phyloP scores from a whole-genome alignment of 768 basidiomycete genomes.

The Coprinopsis sp. region DNA sequence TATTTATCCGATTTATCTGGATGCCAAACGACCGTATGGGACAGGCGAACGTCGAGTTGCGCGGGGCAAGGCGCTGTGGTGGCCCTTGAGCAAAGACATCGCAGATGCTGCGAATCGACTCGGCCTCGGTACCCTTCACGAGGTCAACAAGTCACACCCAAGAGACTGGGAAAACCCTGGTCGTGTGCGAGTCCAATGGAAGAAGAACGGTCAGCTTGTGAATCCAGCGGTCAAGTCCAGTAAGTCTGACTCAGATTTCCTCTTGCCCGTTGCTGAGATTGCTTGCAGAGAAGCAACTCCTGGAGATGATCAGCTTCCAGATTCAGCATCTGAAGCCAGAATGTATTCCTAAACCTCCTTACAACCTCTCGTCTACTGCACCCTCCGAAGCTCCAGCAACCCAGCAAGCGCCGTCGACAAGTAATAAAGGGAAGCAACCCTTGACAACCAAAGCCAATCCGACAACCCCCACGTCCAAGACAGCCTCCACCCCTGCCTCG shows the following conservation, averaged over 20 bases:
- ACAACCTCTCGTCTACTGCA: slow-evolving; percentile 26
- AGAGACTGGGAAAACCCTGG: slow-evolving; percentile 99
- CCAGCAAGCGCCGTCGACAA: slow-evolving; percentile 18
- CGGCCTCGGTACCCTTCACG: slow-evolving; percentile 78
- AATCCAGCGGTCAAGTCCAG: slow-evolving; percentile 73
- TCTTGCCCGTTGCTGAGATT: background rate
- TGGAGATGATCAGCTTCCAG: slow-evolving; percentile 69
- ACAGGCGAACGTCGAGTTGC: slow-evolving; percentile 80
- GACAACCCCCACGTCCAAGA: slow-evolving; percentile 22
- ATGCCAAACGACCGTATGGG: slow-evolving; percentile 87
- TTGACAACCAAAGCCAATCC: slow-evolving; percentile 42
- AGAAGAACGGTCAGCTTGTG: slow-evolving; percentile 66
- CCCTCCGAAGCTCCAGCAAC: slow-evolving; percentile 14
- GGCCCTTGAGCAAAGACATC: slow-evolving; percentile 93
- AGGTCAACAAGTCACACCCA: slow-evolving; percentile 88
- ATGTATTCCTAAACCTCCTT: slow-evolving; percentile 61
- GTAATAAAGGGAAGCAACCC: slow-evolving; percentile 50
- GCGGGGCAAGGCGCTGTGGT: slow-evolving; percentile 81
- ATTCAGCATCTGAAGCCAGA: slow-evolving; percentile 74
- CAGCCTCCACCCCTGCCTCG: slow-evolving; percentile 8
- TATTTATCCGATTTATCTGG: slow-evolving; percentile 95
- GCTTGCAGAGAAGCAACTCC: slow-evolving; percentile 66
- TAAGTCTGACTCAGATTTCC: slow-evolving; percentile 33
- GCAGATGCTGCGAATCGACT: slow-evolving; percentile 76
- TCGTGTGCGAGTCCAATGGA: slow-evolving; percentile 89